A percentile compares a stretch with the other conserved stretches of the same genome.
Evolutionary conservation across 305 asterid species (phyloP).

Genomic region (Striga hermonthica): DNA sequence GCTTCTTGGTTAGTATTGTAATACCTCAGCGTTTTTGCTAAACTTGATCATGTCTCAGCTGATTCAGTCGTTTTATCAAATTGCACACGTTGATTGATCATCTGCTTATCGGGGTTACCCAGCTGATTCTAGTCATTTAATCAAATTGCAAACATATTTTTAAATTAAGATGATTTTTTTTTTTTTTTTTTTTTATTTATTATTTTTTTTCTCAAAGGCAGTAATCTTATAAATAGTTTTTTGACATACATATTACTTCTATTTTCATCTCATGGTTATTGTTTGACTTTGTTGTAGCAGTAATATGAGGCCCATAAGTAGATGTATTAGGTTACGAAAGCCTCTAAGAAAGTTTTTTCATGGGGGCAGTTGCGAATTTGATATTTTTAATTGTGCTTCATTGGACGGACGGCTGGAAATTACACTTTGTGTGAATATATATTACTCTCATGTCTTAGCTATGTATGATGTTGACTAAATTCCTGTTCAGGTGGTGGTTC

Average conservation of each 20-base stretch:
- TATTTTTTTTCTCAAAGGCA: no score
- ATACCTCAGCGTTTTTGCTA: no score
- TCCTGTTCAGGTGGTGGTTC: constrained; percentile 50
- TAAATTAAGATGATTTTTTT: no score
- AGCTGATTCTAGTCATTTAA: no score
- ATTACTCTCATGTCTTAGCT: background rate
- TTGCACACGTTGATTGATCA: no score
- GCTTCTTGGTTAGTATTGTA: no score
- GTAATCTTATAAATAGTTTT: no score
- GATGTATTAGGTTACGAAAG: background rate
- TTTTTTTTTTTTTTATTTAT: no score
- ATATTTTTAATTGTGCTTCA: background rate
- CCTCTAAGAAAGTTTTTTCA: background rate
- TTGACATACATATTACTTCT: background rate
- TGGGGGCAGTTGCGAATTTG: background rate
- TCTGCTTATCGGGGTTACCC: no score
- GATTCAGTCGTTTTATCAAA: no score
- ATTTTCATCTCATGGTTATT: background rate
- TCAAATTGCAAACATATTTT: no score
- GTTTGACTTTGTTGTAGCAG: background rate
- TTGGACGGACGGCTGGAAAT: background rate
- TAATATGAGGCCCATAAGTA: background rate
- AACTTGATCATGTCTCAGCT: no score
- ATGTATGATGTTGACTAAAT: constrained; percentile 24
- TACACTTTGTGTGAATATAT: background rate